phyloP scores from a whole-genome alignment of 192 early-diverging fungal species.

The Rhizoclosmatium sp. region DNA sequence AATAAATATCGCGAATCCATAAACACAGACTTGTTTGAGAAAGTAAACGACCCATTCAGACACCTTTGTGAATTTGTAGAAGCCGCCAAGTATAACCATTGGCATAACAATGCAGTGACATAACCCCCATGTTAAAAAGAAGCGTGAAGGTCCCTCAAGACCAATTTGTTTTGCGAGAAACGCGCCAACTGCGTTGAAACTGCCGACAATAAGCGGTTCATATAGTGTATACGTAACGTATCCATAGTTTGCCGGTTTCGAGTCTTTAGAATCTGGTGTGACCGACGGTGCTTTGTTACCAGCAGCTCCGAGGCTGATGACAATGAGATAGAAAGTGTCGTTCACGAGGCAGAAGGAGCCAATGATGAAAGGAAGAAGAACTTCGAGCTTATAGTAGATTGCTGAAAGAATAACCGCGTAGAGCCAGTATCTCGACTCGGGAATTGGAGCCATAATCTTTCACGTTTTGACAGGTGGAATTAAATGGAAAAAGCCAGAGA shows the following conservation, averaged over 20 bases:
- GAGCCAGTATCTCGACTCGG: neutral
- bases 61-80: neutral
- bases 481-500: too few species aligned
- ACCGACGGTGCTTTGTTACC: neutral
- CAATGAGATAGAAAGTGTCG: neutral
- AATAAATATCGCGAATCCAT: neutral
- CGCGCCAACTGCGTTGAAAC: neutral
- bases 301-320: neutral
- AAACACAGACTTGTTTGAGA: neutral
- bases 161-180: neutral
- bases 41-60: neutral
- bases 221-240: neutral
- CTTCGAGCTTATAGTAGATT: neutral
- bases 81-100: neutral
- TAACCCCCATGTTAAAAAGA: neutral
- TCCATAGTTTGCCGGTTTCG: neutral
- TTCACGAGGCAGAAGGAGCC: neutral
- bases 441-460: neutral
- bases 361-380: neutral
- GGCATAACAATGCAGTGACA: neutral
- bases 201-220: neutral
- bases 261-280: neutral
- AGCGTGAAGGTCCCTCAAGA: neutral
- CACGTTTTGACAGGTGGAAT: too few species aligned
- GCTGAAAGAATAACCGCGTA: neutral